Evolutionary conservation across 495 filamentous ascomycete genomes (phyloP).

Genomic region (Cryomyces minteri): DNA sequence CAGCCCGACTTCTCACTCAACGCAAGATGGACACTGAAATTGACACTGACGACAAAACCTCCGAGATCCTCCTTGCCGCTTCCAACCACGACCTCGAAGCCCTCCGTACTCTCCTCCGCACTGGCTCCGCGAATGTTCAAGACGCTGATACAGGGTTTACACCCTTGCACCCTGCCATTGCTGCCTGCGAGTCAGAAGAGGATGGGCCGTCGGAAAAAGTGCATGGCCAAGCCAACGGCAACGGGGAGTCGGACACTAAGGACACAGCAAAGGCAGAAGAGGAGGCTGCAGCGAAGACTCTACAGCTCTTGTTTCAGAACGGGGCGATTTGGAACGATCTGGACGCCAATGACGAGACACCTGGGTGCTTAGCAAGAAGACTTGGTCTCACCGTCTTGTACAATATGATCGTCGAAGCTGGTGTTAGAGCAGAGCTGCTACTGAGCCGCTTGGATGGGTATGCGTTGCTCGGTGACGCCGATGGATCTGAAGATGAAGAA

Average conservation of each 20-base stretch:
- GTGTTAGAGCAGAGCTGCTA: conserved; percentile 77
- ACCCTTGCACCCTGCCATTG: conserved; percentile 80
- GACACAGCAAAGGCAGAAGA: conserved; percentile 21
- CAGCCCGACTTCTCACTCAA: too few species aligned
- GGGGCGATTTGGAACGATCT: conserved; percentile 98
- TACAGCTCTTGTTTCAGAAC: conserved; percentile 60
- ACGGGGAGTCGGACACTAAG: conserved; percentile 6
- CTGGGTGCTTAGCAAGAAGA: conserved; percentile 66
- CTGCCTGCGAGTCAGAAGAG: conserved; percentile 44
- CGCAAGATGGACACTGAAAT: background rate
- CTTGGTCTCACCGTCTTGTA: conserved; percentile 60
- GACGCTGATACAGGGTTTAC: conserved; percentile 74
- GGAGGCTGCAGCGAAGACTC: conserved; percentile 39
- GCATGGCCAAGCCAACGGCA: conserved; percentile 3
- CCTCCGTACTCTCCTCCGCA: conserved; percentile 55
- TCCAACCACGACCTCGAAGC: conserved; percentile 62
- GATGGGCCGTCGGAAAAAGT: background rate
- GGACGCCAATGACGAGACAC: conserved; percentile 70
- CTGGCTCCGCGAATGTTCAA: conserved; percentile 52
- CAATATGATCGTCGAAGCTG: conserved; percentile 73
- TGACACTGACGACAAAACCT: conserved; percentile 14
- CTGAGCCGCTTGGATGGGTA: conserved; percentile 36
- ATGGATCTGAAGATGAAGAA: conserved; percentile 26
- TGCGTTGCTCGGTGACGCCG: conserved; percentile 44
- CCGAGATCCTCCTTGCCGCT: conserved; percentile 52